Conservation (phyloP, 768 basidiomycete genomes). For the Austroboletus eburneus region DNA sequence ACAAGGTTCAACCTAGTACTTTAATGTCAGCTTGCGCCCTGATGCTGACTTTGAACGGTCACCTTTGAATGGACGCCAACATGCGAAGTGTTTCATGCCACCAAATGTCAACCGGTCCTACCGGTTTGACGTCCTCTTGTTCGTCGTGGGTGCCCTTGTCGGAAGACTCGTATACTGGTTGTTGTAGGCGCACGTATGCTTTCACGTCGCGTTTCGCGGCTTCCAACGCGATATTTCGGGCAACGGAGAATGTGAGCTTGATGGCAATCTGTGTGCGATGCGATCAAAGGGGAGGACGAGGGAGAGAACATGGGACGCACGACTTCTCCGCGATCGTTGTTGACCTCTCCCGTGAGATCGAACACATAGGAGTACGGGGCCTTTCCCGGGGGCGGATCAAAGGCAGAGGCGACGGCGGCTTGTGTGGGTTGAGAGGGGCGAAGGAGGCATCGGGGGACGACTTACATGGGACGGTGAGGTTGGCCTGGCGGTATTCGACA, state of each 20-base stretch:
- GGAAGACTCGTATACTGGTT: constrained; percentile 73
- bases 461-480: constrained; percentile 70
- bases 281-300: constrained; percentile 3
- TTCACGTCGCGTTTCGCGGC: constrained; percentile 76
- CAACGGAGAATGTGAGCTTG: constrained; percentile 65
- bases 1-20: constrained; percentile 71
- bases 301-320: constrained; percentile 36
- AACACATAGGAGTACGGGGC: constrained; percentile 77
- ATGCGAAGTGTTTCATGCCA: constrained; percentile 84
- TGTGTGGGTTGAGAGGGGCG: constrained; percentile 12
- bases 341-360: constrained; percentile 80
- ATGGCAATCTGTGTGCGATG: constrained; percentile 62
- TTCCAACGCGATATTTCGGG: constrained; percentile 67
- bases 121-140: constrained; percentile 70
- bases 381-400: constrained; percentile 67
- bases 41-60: constrained; percentile 8
- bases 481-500: constrained; percentile 80
- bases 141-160: constrained; percentile 65
- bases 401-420: constrained; percentile 67
- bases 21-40: constrained; percentile 7
- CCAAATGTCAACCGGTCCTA: constrained; percentile 71
- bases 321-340: constrained; percentile 69
- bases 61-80: constrained; percentile 73
- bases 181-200: constrained; percentile 73
- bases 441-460: constrained; percentile 5